phyloP scores from a whole-genome alignment of 2,329 filamentous ascomycete genomes.

The Diplodia seriata region DNA sequence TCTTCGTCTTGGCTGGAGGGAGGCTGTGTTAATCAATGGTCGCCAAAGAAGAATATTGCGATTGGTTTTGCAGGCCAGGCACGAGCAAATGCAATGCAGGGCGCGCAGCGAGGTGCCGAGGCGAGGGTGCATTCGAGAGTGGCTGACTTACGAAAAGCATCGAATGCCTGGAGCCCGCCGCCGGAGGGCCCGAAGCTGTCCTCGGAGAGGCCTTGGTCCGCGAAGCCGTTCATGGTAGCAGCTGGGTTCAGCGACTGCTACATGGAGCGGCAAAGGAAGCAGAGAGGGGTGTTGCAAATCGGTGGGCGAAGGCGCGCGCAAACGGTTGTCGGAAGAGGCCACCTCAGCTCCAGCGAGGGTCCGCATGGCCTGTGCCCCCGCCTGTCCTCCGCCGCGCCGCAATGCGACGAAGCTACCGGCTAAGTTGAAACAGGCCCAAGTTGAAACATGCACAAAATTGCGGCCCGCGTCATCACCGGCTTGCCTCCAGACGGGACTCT shows the following conservation, averaged over 20 bases:
- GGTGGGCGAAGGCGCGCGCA: conserved; percentile 16
- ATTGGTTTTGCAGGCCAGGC: not conserved
- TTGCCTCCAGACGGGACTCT: too few relatives aligned
- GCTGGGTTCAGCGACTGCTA: conserved; percentile 21
- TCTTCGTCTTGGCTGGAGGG: conserved; percentile 86
- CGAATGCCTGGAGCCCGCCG: conserved; percentile 77
- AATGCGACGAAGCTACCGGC: conserved; percentile 7
- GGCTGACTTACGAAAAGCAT: conserved; percentile 83
- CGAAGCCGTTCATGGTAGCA: conserved; percentile 76
- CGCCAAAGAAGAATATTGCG: not conserved
- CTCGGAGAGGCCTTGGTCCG: conserved; percentile 72
- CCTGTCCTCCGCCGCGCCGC: conserved; percentile 1
- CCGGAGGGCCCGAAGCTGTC: conserved; percentile 74
- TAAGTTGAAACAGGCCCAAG: not conserved
- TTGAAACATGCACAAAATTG: conserved; percentile 14
- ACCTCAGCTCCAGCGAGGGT: conserved; percentile 29
- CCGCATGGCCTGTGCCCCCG: conserved; percentile 26
- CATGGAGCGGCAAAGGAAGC: conserved; percentile 21
- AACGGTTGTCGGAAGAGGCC: conserved; percentile 24
- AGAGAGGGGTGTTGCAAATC: conserved; percentile 1
- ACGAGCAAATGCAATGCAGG: not conserved
- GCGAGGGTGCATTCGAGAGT: conserved; percentile 13
- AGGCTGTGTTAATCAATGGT: conserved; percentile 15
- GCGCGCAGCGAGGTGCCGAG: conserved; percentile 10
- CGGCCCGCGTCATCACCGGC: conserved; percentile 9